Evolutionary conservation across 345 rosid species (phyloP).

Genomic region (Reutealis trisperma): DNA sequence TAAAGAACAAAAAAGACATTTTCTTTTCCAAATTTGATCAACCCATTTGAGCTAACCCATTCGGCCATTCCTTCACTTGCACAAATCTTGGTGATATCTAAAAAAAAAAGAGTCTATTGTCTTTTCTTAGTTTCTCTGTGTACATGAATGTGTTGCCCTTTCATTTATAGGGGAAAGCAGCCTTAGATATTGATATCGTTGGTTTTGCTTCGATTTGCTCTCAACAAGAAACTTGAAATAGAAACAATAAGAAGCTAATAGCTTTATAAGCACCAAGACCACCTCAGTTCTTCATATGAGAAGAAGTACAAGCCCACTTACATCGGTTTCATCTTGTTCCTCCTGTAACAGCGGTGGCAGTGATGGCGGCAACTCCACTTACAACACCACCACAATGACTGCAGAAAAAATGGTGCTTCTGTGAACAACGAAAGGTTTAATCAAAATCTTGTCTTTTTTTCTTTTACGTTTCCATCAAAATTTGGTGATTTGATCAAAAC

Average conservation of each 20-base stretch:
- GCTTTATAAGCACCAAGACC: constrained; percentile 29
- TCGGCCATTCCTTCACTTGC: background rate
- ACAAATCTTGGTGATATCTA: constrained; percentile 18
- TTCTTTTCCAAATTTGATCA: constrained; percentile 20
- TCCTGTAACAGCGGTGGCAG: constrained; percentile 47
- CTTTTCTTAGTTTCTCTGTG: constrained; percentile 3
- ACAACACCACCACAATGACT: constrained; percentile 24
- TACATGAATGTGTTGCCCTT: constrained; percentile 36
- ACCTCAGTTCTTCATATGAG: constrained; percentile 52
- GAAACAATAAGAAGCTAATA: constrained; percentile 24
- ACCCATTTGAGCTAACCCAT: constrained; percentile 2
- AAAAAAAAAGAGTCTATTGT: background rate
- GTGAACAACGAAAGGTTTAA: constrained; percentile 24
- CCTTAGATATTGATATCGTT: constrained; percentile 31
- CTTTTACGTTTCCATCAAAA: no score
- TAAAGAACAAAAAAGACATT: constrained; percentile 10
- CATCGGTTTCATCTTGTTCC: constrained; percentile 64
- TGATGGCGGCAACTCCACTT: constrained; percentile 25
- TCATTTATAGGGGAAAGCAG: constrained; percentile 40
- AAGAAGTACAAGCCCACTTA: constrained; percentile 66
- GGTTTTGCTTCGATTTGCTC: constrained; percentile 41
- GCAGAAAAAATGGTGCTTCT: constrained; percentile 14
- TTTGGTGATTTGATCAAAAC: no score
- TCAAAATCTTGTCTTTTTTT: no score
- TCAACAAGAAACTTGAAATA: constrained; percentile 34